Percentiles rank a stretch among this genome's conserved stretches.
Conservation (phyloP, 305 asterid genomes). For the Withania somnifera region DNA sequence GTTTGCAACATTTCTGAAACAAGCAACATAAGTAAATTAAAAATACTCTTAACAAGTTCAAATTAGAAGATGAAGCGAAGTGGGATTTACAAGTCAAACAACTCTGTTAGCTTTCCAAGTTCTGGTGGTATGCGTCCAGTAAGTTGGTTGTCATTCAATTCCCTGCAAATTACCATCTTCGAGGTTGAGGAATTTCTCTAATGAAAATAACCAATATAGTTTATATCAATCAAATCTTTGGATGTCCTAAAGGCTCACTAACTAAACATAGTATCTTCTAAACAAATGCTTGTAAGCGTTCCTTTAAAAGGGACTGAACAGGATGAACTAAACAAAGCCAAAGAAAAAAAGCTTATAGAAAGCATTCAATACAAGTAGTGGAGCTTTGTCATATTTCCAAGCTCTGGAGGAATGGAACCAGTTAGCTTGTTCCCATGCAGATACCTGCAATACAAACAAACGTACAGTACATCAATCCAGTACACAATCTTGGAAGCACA, state of each 20-base stretch:
- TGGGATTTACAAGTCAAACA: constrained; percentile 64
- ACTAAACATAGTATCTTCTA: neutral
- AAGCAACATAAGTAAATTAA: neutral
- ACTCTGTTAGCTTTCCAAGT: constrained; percentile 86
- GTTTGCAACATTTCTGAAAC: constrained; percentile 78
- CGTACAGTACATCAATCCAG: neutral
- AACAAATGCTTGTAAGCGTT: neutral
- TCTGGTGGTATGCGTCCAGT: constrained; percentile 76
- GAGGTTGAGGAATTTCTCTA: neutral
- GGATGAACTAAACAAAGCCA: neutral
- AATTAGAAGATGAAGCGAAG: neutral
- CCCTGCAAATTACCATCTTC: constrained; percentile 27
- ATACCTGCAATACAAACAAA: constrained; percentile 34
- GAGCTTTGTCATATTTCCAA: constrained; percentile 92
- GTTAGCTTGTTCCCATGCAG: constrained; percentile 83
- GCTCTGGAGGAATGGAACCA: constrained; percentile 83
- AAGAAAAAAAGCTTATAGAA: neutral
- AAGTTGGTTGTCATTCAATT: constrained; percentile 74
- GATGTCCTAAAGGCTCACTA: neutral
- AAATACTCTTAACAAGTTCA: neutral
- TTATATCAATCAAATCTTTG: neutral
- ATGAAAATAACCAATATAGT: neutral
- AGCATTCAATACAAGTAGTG: constrained; percentile 60
- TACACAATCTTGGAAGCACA: neutral
- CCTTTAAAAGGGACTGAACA: neutral